Evolutionary conservation across 2,329 filamentous ascomycete genomes (phyloP), one percentile per base, ranked within the genome.

Genomic region (Botrytis squamosa): DNA sequence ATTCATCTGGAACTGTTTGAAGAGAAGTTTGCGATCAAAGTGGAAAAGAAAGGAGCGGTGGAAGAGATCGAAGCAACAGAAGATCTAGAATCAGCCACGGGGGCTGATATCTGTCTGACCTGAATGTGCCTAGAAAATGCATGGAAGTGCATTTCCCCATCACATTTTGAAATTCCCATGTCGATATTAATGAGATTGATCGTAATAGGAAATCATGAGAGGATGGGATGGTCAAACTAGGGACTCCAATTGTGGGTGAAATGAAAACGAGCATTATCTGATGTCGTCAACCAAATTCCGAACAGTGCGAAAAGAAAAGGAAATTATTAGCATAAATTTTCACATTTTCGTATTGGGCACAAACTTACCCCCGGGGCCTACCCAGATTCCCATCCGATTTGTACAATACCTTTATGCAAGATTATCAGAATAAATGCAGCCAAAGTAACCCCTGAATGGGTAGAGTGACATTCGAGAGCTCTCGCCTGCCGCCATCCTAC

Each of bases 41-140:
- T 40, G 38, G 22, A 42, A 63, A 38, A 12, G 29, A 63, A 63
- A 63, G 36, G 40, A 63, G 60, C 60, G 60, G 60, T 63, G 38
- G 60, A 42, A 40, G 38, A 42, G 42, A 42, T 63, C 16, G 60
- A 63, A 63, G 60, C 6, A 63, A 9, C 9, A 25, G 36, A 63
- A 63, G 60, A 25, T 63, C 60, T 63, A 63, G 60, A 63, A n/a
- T 63, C 38, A 40, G 60, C 60, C 60, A 63, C 25, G 60, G 60
- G 59, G 60, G 29, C 36, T n/a, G 36, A 62, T n/a, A 29, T 18
- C 42, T n/a, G 22, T 18, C 42, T n/a, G 22, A 18, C 36, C 36
- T 40, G 25, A 40, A 42, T 40, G 59, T 62, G 22, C 59, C 59
- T 62, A 33, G 33, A 38, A 18, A 29, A 57, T 25, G 22, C 20